Conservation (phyloP, 2,329 filamentous ascomycete species). For the Albophoma yamanashiensis region DNA sequence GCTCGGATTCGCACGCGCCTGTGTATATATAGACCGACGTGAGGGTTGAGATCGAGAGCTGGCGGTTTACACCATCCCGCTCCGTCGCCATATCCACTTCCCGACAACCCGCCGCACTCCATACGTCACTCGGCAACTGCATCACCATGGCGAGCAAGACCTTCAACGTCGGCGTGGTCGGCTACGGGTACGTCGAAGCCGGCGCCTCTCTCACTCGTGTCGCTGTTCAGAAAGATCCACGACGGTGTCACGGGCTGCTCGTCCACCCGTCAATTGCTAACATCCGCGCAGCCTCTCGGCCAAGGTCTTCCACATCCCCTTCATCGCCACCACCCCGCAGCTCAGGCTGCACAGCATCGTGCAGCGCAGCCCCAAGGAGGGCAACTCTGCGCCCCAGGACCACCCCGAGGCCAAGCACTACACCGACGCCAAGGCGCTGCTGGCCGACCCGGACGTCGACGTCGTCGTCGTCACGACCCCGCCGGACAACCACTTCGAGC, state of each 20-base stretch:
- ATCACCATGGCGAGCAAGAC: slow-evolving; percentile 22
- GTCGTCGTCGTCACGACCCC: slow-evolving; percentile 63
- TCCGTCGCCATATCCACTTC: too few relatives aligned
- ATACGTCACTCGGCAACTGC: background rate
- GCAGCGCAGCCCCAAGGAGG: slow-evolving; percentile 55
- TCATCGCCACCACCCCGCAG: slow-evolving; percentile 52
- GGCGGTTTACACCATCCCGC: too few relatives aligned
- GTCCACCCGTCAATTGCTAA: background rate
- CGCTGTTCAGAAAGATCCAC: background rate
- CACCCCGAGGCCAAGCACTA: slow-evolving; percentile 56
- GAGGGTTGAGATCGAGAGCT: background rate
- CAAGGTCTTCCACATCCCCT: slow-evolving; percentile 78
- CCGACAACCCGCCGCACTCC: background rate
- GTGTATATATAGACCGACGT: background rate
- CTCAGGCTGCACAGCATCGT: slow-evolving; percentile 66
- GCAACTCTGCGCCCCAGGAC: slow-evolving; percentile 58
- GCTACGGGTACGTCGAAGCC: slow-evolving; percentile 33
- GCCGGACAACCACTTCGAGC: slow-evolving; percentile 57
- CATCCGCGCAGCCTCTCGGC: slow-evolving; percentile 40
- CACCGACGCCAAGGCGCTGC: slow-evolving; percentile 48
- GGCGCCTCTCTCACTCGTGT: background rate
- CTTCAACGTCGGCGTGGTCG: slow-evolving; percentile 40
- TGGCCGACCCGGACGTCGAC: slow-evolving; percentile 55
- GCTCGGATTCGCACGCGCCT: background rate
- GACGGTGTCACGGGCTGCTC: background rate